phyloP scores from a whole-genome alignment of 1,139 yeast species.

The Candida labiduridarum region DNA sequence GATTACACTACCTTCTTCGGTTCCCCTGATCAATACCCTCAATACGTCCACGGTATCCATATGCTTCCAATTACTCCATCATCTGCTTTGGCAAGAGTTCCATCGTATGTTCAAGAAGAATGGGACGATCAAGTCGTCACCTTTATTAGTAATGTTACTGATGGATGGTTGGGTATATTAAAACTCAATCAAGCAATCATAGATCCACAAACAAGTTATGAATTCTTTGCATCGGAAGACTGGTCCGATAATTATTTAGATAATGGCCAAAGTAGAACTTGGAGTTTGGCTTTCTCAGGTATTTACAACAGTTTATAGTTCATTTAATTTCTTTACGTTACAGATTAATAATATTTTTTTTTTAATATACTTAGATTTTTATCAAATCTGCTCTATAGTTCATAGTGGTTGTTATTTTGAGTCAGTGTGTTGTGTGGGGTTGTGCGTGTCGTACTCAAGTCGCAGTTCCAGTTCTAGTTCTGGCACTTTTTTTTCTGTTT shows the following conservation, averaged over 20 bases:
- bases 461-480: too few species aligned
- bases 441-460: too few species aligned
- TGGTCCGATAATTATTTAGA: constrained; percentile 54
- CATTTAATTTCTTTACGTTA: background rate
- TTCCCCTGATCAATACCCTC: constrained; percentile 48
- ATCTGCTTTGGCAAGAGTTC: constrained; percentile 71
- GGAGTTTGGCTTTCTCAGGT: constrained; percentile 84
- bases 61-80: constrained; percentile 87
- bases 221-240: constrained; percentile 59
- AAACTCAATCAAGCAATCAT: constrained; percentile 75
- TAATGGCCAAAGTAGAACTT: constrained; percentile 86
- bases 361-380: background rate
- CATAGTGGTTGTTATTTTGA: too few species aligned
- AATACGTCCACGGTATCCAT: constrained; percentile 94
- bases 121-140: constrained; percentile 61
- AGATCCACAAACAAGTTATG: constrained; percentile 68
- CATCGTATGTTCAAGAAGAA: constrained; percentile 75
- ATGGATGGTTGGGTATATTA: constrained; percentile 90
- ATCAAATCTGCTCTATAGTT: background rate
- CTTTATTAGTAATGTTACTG: constrained; percentile 56
- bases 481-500: background rate
- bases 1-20: constrained; percentile 74
- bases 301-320: constrained; percentile 2
- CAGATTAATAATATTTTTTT: too few species aligned
- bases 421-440: too few species aligned